phyloP scores from a whole-genome alignment of 371 early-diverging fungal species.

The Zancudomyces culisetae region DNA sequence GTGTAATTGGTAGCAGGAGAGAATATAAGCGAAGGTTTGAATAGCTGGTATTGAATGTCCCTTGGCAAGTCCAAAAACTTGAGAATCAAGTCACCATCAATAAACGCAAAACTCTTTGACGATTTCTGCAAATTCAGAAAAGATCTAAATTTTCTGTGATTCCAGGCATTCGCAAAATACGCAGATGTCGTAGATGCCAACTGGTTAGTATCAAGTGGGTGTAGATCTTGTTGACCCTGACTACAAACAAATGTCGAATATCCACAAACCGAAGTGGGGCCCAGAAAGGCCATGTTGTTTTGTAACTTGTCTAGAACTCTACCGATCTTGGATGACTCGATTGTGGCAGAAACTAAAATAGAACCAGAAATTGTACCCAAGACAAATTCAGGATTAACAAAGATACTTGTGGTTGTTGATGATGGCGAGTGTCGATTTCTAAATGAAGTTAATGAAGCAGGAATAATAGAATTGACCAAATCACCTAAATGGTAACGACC shows the following conservation, averaged over 20 bases:
- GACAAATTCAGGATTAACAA: conserved; percentile 27
- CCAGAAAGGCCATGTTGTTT: conserved; percentile 31
- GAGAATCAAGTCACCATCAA: conserved; percentile 85
- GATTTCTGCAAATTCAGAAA: conserved; percentile 34
- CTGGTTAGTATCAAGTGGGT: neutral
- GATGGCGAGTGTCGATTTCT: conserved; percentile 26
- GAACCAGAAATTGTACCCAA: conserved; percentile 63
- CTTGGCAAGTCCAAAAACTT: conserved; percentile 41
- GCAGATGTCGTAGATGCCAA: conserved; percentile 10
- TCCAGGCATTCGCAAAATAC: conserved; percentile 6
- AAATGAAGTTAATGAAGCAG: conserved; percentile 54
- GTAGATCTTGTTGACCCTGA: conserved; percentile 23
- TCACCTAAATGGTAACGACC: conserved; percentile 70
- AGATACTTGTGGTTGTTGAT: conserved; percentile 14
- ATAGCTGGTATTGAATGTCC: conserved; percentile 16
- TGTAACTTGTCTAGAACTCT: conserved; percentile 40
- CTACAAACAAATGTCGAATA: conserved; percentile 6
- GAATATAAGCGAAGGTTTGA: too few species aligned
- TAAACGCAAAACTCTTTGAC: conserved; percentile 28
- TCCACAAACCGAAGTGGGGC: conserved; percentile 31
- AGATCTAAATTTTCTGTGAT: conserved; percentile 34
- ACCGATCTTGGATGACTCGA: conserved; percentile 33
- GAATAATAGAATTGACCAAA: conserved; percentile 48
- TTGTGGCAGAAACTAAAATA: conserved; percentile 49
- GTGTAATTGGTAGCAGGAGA: too few species aligned